A percentile compares a stretch with the other conserved stretches of the same genome.
phyloP scores from a whole-genome alignment of 2,329 filamentous ascomycete genomes.

The Penicillium sp. region DNA sequence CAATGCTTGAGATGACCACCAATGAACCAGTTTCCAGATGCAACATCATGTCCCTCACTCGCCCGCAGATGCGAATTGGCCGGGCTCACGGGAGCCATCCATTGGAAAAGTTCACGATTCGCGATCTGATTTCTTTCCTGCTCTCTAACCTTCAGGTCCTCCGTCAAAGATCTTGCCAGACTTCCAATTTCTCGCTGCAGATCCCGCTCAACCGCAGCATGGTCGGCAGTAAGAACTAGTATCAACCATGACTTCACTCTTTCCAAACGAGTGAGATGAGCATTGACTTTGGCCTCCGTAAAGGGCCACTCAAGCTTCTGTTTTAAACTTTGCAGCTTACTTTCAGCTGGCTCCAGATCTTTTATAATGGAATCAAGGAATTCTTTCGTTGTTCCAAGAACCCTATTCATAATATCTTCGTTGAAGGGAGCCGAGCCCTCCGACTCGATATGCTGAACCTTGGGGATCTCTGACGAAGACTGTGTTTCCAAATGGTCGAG shows the following conservation, averaged over 20 bases:
- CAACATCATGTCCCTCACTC: constrained; percentile 6
- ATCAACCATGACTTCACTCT: constrained; percentile 25
- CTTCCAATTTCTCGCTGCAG: constrained; percentile 15
- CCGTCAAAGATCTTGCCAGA: constrained; percentile 12
- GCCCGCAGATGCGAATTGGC: constrained; percentile 16
- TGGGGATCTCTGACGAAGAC: not conserved
- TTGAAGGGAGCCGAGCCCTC: constrained; percentile 6
- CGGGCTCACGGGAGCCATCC: constrained; percentile 21
- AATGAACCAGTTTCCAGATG: constrained; percentile 20
- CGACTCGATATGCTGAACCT: constrained; percentile 4
- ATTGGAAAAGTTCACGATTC: constrained; percentile 13
- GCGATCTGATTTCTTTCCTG: constrained; percentile 12
- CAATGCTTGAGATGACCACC: constrained; percentile 13
- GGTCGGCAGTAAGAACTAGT: constrained; percentile 21
- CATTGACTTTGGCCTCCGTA: constrained; percentile 15
- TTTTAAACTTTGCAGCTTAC: constrained; percentile 17
- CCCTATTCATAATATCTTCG: constrained; percentile 9
- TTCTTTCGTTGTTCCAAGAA: constrained; percentile 14
- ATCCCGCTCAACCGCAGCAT: constrained; percentile 12
- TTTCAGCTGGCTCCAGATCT: constrained; percentile 13
- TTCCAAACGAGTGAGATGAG: constrained; percentile 15
- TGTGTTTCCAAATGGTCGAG: constrained; percentile 15
- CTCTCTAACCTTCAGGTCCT: constrained; percentile 15
- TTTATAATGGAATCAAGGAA: constrained; percentile 13
- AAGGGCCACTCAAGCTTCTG: constrained; percentile 22